A percentile compares a stretch with the other conserved stretches of the same genome.
phyloP scores from a whole-genome alignment of 257 asterid genomes.

The Solanum sitiens region DNA sequence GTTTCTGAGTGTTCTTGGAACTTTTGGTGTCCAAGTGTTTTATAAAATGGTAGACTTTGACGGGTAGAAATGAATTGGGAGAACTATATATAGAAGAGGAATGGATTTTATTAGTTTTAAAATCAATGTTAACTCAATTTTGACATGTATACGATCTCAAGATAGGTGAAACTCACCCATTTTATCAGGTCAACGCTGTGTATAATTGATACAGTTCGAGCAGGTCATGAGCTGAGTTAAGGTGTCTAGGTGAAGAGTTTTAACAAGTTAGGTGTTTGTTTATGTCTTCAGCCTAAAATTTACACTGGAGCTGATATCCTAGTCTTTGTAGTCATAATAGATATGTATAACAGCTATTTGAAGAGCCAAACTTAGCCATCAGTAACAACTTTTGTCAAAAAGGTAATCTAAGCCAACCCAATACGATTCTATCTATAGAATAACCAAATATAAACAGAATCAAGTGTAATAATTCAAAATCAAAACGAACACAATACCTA shows the following conservation, averaged over 20 bases:
- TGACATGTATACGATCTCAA: background rate
- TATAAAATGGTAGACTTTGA: background rate
- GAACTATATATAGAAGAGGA: background rate
- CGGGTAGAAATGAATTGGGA: background rate
- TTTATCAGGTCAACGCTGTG: background rate
- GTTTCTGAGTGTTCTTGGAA: background rate
- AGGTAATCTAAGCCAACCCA: background rate
- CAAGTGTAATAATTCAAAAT: background rate
- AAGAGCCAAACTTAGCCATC: background rate
- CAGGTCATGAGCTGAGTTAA: background rate
- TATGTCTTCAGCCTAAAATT: background rate
- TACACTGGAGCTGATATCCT: background rate
- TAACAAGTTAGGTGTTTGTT: background rate
- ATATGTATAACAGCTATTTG: background rate
- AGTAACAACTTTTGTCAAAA: background rate
- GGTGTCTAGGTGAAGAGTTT: background rate
- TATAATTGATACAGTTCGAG: background rate
- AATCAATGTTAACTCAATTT: background rate
- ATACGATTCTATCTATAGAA: background rate
- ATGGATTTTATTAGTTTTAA: background rate
- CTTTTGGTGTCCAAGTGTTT: background rate
- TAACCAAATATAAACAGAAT: background rate
- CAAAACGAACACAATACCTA: constrained; percentile 21
- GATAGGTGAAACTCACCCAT: background rate
- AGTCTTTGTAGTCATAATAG: background rate